Evolutionary conservation across 2,329 filamentous ascomycete genomes (phyloP), one percentile per base, ranked within the genome.

Genomic region (Ophiostoma montium): DNA sequence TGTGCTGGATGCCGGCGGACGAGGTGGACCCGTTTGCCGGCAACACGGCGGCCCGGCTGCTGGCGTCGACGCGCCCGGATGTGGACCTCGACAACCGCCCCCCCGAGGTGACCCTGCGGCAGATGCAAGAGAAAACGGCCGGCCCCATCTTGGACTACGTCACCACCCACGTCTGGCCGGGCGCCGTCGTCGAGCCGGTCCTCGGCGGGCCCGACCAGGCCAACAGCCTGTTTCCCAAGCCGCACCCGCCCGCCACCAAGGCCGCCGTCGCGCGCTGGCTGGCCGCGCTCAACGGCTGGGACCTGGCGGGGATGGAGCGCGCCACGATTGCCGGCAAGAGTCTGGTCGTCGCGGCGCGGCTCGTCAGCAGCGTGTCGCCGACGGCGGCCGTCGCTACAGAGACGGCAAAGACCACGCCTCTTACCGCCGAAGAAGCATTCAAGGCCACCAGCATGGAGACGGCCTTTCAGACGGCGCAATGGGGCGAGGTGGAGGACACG

Each of bases 401-500:
- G 70, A 35, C 75, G 67, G 63, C 2, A n/a, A 54, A 57, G 4
- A 61, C 57, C 0, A 58, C 6, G 58, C 58, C 54, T 44, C 64
- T 63, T 50, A 95, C 86, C 0, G 80, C 94, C 12, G 84, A 94
- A 59, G 80, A 94, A 62, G 90, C 89, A 1, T 81, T 86, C 0
- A 71, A 75, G 58, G 82, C 84, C 13, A 80, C 83, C 6, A 95
- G 77, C 58, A 63, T 94, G 38, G 92, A 98, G 69, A 86, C 95
- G 15, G 74, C 78, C 55, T 95, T 87, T 82, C 92, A 98, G 74
- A 94, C 82, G 1, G 70, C 76, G 27, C 81, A 84, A 65, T 96
- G 92, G 90, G 92, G 92, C 9, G 89, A 95, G 70, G 92, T 98
- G 1, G 92, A 98, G 64, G 89, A 98, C 65, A 95, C 89, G 27